Base-by-base conservation (phyloP, 2,329 filamentous ascomycete genomes). In the Sarocladiaceae sp. region DNA sequence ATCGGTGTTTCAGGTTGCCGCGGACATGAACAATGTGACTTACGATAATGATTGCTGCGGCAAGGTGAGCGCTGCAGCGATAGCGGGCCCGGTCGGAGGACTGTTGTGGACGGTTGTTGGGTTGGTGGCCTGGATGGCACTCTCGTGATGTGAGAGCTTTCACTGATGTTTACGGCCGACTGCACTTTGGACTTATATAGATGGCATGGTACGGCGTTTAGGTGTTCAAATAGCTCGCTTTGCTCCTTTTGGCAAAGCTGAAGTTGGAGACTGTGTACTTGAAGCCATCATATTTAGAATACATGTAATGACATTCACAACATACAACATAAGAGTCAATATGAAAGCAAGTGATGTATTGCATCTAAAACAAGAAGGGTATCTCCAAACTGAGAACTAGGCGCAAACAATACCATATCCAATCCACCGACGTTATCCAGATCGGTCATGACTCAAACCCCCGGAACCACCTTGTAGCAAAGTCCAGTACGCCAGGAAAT, bases 1-100 rank as follows among this genome's bases (percentile, higher is more conserved):
- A 2, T 88, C 86, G 3, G 88, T 94, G 10, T 95, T 95, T 61
- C 78, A 86, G 62, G 85, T 86, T 6, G 86, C 85, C 1, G 86
- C 86, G 0, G 66, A 74, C 52, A 77, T 82, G 54, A 93, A 92
- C 66, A 84, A 86, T 54, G 86, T 92, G 52, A 86, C 80, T 0
- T 92, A 90, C 61, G 76, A 78, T 28, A 64, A 56, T 28, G 58
- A 69, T 20, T 86, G 82, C 62, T 87, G 84, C 58, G 83, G 83
- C 5, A 59, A 63, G 50, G 56, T 64, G 2, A 62, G 62, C 64
- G 55, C 65, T 65, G 55, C 68, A 64, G 20, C 52, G 23, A 44
- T 51, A 1, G 31, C 25, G 5, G 22, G 51, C 4, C 26, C 28
- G n/a, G 22, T 11, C 11, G n/a, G 15, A 10, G 40, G 22, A 3